These are phyloP conservation scores for Neurospora crassa DNA, from an alignment of 2,329 filamentous ascomycete genomes.

Conservation along the genomic window DNA sequence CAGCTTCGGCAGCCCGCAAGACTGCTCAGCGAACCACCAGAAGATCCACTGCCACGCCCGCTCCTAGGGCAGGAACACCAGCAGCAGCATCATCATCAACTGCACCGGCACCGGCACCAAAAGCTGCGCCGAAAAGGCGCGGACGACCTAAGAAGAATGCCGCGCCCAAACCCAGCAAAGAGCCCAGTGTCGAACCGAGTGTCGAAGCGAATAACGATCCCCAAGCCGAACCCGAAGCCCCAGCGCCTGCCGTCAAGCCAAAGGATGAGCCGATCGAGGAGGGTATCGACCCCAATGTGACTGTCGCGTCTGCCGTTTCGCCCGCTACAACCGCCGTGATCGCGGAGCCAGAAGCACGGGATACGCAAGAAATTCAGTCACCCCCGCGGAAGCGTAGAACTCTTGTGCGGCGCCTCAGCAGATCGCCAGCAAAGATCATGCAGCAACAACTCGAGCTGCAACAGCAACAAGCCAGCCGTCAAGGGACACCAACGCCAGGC, in stretches of 20 bases:
- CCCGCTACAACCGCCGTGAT: not conserved
- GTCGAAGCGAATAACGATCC: not conserved
- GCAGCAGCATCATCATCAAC: slow-evolving; percentile 24
- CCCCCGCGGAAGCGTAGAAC: slow-evolving; percentile 63
- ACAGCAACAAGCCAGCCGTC: not conserved
- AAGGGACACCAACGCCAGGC: not conserved
- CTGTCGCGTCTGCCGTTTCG: slow-evolving; percentile 17
- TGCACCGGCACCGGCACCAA: slow-evolving; percentile 14
- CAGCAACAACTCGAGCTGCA: not conserved
- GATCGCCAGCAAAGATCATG: slow-evolving; percentile 26
- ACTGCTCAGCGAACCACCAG: slow-evolving; percentile 18
- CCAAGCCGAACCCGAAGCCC: not conserved
- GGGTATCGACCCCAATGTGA: slow-evolving; percentile 47
- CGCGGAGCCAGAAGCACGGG: slow-evolving; percentile 4
- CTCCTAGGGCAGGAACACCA: slow-evolving; percentile 28
- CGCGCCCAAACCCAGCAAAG: slow-evolving; percentile 35
- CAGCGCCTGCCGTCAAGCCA: not conserved
- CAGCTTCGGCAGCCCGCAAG: slow-evolving; percentile 34
- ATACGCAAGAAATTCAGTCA: slow-evolving; percentile 28
- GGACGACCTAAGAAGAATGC: slow-evolving; percentile 34
- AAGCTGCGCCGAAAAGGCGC: slow-evolving; percentile 20
- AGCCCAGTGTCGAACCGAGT: slow-evolving; percentile 37
- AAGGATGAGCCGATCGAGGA: slow-evolving; percentile 18
- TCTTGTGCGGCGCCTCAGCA: slow-evolving; percentile 28
- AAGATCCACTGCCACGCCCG: slow-evolving; percentile 17